Percentiles rank a stretch among this genome's conserved stretches.
Evolutionary conservation across 2,329 filamentous ascomycete species (phyloP).

Genomic region (Alternaria panax): DNA sequence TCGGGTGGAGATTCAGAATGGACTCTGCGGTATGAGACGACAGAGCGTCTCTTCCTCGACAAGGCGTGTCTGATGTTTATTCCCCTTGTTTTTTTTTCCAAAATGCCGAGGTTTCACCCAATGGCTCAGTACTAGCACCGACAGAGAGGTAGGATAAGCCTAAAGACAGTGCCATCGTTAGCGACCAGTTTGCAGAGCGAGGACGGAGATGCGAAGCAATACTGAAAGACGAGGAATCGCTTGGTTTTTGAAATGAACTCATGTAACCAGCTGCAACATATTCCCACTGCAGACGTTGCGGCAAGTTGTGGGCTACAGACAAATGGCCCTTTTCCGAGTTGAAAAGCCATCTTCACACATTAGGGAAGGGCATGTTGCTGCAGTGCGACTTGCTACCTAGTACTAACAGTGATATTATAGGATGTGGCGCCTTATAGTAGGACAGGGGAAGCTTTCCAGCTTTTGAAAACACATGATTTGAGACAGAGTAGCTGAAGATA

Average conservation of each 20-base stretch:
- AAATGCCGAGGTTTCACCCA: slow-evolving; percentile 39
- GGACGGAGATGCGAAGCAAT: slow-evolving; percentile 28
- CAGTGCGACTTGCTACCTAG: slow-evolving; percentile 43
- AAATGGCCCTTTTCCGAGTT: slow-evolving; percentile 26
- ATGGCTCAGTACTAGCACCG: slow-evolving; percentile 45
- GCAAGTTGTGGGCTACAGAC: slow-evolving; percentile 44
- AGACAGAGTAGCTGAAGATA: background rate
- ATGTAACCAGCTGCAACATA: slow-evolving; percentile 39
- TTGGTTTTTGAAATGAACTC: slow-evolving; percentile 43
- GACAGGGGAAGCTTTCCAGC: slow-evolving; percentile 24
- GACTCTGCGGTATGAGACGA: slow-evolving; percentile 37
- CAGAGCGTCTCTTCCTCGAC: slow-evolving; percentile 37
- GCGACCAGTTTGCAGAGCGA: slow-evolving; percentile 31
- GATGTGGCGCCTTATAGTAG: slow-evolving; percentile 31
- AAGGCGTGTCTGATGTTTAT: slow-evolving; percentile 39
- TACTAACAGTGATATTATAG: slow-evolving; percentile 43
- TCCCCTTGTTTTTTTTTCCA: slow-evolving; percentile 45
- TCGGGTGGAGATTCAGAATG: slow-evolving; percentile 29
- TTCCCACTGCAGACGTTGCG: slow-evolving; percentile 38
- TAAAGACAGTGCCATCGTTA: slow-evolving; percentile 52
- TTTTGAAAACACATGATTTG: too few species aligned
- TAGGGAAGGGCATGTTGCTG: slow-evolving; percentile 43
- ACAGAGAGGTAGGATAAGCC: slow-evolving; percentile 49
- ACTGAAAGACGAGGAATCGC: slow-evolving; percentile 34
- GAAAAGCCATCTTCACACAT: slow-evolving; percentile 41